A percentile compares a stretch with the other conserved stretches of the same genome.
These are phyloP conservation scores for Colletotrichum simmondsii DNA, from an alignment of 2,329 filamentous ascomycete species.

Conservation along the genomic window DNA sequence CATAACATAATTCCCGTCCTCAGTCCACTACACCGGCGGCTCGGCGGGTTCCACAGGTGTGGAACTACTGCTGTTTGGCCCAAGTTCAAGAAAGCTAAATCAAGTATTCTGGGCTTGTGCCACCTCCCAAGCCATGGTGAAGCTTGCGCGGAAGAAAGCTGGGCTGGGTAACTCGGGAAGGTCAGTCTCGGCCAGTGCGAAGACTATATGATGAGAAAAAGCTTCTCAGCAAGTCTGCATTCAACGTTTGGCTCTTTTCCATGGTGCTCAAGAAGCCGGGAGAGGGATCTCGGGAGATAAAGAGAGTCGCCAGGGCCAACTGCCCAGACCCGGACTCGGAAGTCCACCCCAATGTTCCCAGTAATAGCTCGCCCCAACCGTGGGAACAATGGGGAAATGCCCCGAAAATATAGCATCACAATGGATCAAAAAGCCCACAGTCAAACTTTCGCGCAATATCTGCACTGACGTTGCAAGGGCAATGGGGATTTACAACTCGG, in stretches of 20 bases:
- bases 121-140: neutral
- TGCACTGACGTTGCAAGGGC: neutral
- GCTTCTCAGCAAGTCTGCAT: neutral
- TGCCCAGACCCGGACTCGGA: neutral
- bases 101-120: neutral
- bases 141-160: neutral
- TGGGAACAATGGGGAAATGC: slow-evolving; percentile 8
- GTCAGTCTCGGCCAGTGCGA: neutral
- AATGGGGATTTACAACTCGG: neutral
- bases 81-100: neutral
- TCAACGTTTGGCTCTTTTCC: neutral
- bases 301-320: neutral
- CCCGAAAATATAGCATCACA: slow-evolving; percentile 3
- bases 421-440: neutral
- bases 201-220: no score
- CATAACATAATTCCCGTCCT: slow-evolving; percentile 33
- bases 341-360: neutral
- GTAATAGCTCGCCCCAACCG: neutral
- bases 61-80: neutral
- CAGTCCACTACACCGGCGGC: slow-evolving; percentile 11
- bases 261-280: neutral
- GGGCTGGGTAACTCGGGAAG: slow-evolving; percentile 4
- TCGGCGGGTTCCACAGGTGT: slow-evolving; percentile 24
- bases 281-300: neutral
- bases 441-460: neutral